Base-by-base conservation (phyloP, 495 filamentous ascomycete species). In the Cladorrhinum samala region DNA sequence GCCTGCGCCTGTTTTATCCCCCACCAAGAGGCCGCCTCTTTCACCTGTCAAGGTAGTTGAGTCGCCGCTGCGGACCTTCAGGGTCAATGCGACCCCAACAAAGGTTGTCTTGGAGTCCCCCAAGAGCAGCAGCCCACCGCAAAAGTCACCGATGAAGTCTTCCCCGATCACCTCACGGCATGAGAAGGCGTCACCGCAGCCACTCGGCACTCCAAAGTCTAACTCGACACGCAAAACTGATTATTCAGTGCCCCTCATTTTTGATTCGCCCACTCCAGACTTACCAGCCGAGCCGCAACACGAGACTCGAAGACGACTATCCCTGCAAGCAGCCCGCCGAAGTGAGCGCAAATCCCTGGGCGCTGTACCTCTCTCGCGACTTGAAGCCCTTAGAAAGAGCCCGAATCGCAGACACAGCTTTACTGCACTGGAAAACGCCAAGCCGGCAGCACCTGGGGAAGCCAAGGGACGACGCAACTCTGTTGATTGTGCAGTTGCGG, bases 381-480 rank as follows among this genome's bases (percentile, higher is more conserved):
- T 62, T 16, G 58, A 65, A 21, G 52, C 16, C 3, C 42, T 46
- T 13, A 33, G 45, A 1, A 54, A 57, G 1, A 49, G 52, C 2
- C 57, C 57, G 5, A 57, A 40, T 40, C 65, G 67, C 19, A 61
- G 67, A 2, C 67, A 67, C 41, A 70, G 67, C 46, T 67, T 62
- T 19, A 57, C 38, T 23, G 25, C 44, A 9, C 14, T 48, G 9
- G 25, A 51, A 9, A n/a, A 27, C 8, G 1, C 46, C 20, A 14
- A 19, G 11, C 24, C 11, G 1, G 42, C 49, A 23, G 30, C 9
- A 1, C 8, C 14, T 7, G 25, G 9, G 13, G 38, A 50, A 9
- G 17, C 39, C 25, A 63, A 61, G 37, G 25, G 19, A 0, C 49
- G 66, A 19, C 55, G 66, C 5, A 56, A 53, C 21, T 65, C 64